phyloP scores from a whole-genome alignment of 352 stramenopile genomes.

The Globisporangium paddicum region DNA sequence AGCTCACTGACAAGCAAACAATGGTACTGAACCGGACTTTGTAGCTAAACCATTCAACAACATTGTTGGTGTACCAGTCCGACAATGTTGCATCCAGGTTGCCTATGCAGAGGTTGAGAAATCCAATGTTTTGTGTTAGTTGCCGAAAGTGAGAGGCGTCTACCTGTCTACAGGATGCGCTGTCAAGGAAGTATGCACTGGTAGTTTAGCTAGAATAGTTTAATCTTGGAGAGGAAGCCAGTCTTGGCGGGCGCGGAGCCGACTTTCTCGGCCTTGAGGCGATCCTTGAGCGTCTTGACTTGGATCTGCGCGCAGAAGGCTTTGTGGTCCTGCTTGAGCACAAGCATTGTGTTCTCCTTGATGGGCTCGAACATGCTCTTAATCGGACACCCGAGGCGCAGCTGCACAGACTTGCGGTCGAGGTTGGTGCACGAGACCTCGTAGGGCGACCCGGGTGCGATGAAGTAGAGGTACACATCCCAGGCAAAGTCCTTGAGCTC shows the following conservation, averaged over 20 bases:
- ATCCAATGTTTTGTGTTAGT: no score
- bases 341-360: slow-evolving; percentile 82
- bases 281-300: slow-evolving; percentile 71
- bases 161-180: no score
- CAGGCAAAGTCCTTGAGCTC: slow-evolving; percentile 80
- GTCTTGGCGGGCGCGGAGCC: slow-evolving; percentile 33
- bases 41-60: no score
- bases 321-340: slow-evolving; percentile 84
- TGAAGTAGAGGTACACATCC: slow-evolving; percentile 82
- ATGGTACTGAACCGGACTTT: no score
- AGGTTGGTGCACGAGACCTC: slow-evolving; percentile 83
- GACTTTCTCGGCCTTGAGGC: slow-evolving; percentile 57
- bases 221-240: slow-evolving; percentile 73
- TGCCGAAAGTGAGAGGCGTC: no score
- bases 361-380: slow-evolving; percentile 84
- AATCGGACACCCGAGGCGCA: slow-evolving; percentile 71
- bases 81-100: no score
- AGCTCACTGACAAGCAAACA: no score
- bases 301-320: slow-evolving; percentile 66
- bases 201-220: slow-evolving; percentile 33
- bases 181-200: no score
- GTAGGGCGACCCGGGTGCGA: slow-evolving; percentile 63
- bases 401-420: slow-evolving; percentile 76
- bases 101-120: no score
- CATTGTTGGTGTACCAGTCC: no score